Percentiles rank a stretch among this genome's conserved stretches.
Conservation (phyloP, 2,329 filamentous ascomycete species). For the Sporothrix brunneoviolacea region DNA sequence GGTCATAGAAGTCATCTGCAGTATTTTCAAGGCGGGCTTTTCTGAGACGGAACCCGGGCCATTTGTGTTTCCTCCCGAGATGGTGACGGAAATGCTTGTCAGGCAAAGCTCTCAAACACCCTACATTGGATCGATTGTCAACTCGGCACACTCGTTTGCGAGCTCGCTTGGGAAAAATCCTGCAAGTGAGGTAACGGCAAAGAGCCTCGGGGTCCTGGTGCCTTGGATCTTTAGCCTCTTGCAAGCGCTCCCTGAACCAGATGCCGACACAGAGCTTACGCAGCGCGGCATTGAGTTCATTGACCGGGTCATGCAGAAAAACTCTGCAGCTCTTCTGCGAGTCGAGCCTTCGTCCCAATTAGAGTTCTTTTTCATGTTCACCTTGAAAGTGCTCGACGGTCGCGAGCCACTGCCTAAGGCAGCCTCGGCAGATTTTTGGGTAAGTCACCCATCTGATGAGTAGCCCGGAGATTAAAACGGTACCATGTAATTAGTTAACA, state of each 20-base stretch:
- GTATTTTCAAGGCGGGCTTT: constrained; percentile 66
- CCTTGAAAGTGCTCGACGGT: constrained; percentile 61
- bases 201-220: constrained; percentile 46
- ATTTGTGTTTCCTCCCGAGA: constrained; percentile 64
- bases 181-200: constrained; percentile 34
- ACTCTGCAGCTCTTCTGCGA: constrained; percentile 54
- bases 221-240: constrained; percentile 58
- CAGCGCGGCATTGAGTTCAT: constrained; percentile 70
- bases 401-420: constrained; percentile 70
- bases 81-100: constrained; percentile 61
- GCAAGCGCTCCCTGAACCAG: constrained; percentile 53
- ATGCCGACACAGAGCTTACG: constrained; percentile 63
- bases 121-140: constrained; percentile 61
- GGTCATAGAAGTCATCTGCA: constrained; percentile 64
- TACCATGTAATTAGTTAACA: no score
- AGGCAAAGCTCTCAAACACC: constrained; percentile 54
- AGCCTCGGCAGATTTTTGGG: constrained; percentile 70
- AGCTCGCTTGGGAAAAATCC: constrained; percentile 48
- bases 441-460: no score
- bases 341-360: constrained; percentile 50
- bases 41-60: constrained; percentile 67
- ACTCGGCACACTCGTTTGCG: constrained; percentile 64
- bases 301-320: constrained; percentile 54
- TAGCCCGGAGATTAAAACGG: no score
- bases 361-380: constrained; percentile 65